Percentiles rank a stretch among this genome's conserved stretches.
Evolutionary conservation across 2,329 filamentous ascomycete species (phyloP).

Genomic region (Fusarium drepaniforme): DNA sequence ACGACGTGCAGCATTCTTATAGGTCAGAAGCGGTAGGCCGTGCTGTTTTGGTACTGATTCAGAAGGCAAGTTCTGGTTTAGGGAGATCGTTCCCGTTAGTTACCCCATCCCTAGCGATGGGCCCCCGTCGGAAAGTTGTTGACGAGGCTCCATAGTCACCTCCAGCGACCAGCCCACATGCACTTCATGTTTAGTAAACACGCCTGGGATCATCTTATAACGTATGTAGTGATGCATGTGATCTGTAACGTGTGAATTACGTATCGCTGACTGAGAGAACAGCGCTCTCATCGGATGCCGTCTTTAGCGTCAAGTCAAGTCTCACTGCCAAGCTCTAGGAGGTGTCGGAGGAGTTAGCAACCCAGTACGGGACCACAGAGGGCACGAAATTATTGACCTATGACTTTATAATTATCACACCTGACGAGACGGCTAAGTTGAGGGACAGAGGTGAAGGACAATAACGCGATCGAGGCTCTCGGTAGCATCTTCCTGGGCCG

Average conservation of each 20-base stretch:
- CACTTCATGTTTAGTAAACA: not conserved
- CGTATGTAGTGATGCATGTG: not conserved
- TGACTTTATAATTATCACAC: too few relatives aligned
- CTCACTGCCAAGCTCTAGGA: not conserved
- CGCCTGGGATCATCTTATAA: not conserved
- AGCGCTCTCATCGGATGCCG: not conserved
- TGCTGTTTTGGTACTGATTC: not conserved
- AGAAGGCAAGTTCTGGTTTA: not conserved
- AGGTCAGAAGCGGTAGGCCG: not conserved
- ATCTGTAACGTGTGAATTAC: not conserved
- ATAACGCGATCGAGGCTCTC: too few relatives aligned
- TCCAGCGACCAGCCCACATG: not conserved
- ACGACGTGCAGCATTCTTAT: not conserved
- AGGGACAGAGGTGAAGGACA: too few relatives aligned
- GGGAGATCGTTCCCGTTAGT: not conserved
- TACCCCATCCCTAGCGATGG: not conserved
- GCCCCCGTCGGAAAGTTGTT: not conserved
- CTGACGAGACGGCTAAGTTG: too few relatives aligned
- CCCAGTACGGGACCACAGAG: not conserved
- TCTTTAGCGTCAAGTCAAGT: not conserved
- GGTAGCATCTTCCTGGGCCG: too few relatives aligned
- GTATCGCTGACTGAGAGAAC: not conserved
- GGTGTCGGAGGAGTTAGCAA: not conserved
- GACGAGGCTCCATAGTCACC: not conserved
- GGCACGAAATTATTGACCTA: too few relatives aligned